A percentile compares a stretch with the other conserved stretches of the same genome.
phyloP scores from a whole-genome alignment of 2,329 filamentous ascomycete species.

The Pezicula carpinea region DNA sequence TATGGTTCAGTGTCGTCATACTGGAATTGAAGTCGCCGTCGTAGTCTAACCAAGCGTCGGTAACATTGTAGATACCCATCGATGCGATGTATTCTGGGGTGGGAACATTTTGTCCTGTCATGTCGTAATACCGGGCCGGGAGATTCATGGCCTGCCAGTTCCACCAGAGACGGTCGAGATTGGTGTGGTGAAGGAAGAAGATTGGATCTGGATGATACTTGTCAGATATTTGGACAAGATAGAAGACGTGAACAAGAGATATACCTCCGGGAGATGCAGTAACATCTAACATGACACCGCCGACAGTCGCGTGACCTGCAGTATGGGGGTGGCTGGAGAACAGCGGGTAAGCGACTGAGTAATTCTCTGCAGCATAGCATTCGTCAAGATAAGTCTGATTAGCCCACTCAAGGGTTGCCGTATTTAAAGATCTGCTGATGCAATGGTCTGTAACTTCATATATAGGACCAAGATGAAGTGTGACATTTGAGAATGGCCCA shows the following conservation, averaged over 20 bases:
- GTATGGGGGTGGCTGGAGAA: constrained; percentile 5
- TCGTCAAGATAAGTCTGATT: constrained; percentile 3
- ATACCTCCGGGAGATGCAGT: constrained; percentile 8
- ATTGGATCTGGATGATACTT: constrained; percentile 13
- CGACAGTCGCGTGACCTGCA: constrained; percentile 4
- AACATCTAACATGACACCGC: constrained; percentile 10
- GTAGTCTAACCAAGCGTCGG: not conserved
- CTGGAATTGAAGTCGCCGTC: not conserved
- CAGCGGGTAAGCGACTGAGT: constrained; percentile 3
- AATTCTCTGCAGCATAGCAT: constrained; percentile 5
- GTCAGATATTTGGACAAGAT: not conserved
- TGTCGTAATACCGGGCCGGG: not conserved
- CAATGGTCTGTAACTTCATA: constrained; percentile 8
- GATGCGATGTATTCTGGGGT: not conserved
- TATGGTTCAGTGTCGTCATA: constrained; percentile 4
- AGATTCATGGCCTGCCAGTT: constrained; percentile 12
- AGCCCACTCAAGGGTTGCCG: constrained; percentile 2
- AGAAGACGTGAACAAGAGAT: not conserved
- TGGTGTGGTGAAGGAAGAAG: constrained; percentile 24
- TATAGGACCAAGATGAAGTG: constrained; percentile 7
- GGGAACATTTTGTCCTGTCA: not conserved
- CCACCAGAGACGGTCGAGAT: constrained; percentile 21
- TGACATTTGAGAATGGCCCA: constrained; percentile 10
- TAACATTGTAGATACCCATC: constrained; percentile 3
- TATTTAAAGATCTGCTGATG: constrained; percentile 2